Evolutionary conservation across 1,139 yeast genomes (phyloP), one percentile per base, ranked within the genome.

Genomic region (Saccharomyces hybrid): DNA sequence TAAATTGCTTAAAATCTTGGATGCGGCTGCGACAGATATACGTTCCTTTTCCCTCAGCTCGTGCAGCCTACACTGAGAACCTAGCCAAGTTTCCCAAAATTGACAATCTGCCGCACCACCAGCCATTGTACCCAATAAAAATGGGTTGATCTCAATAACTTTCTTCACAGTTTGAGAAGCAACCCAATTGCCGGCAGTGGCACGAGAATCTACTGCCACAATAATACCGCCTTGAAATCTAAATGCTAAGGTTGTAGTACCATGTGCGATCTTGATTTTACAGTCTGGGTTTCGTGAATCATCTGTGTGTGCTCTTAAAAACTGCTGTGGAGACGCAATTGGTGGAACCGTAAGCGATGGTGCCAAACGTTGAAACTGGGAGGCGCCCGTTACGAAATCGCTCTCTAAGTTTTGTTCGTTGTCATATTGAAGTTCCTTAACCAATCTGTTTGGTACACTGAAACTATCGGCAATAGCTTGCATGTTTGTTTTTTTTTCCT

Each of bases 21-120:
- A 88, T 9, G 99, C 99, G 9, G 99, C 97, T 31, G 97, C 96
- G 48, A 91, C 98, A 2, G 96, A 84, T 62, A 93, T 93, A 65
- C 99, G 81, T 72, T 90, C 95, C 74, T 91, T 91, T 72, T 91
- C 95, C 69, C 97, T 82, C 67, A 93, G 79, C 72, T 93, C 99
- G 71, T 91, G 96, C 65, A 93, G 76, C 68, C 99, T 81, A 76
- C 99, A 93, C 74, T 93, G 98, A 23, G 96, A 78, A 61, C 99
- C 99, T 60, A 93, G 79, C 98, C 98, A 93, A 30, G 97, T 89
- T 75, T 93, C 98, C 99, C 99, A 93, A 73, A 79, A 95, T 73
- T 95, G 99, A 78, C 99, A 93, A 75, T 93, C 99, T 28, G 99
- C 99, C 52, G 99, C 99, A 77, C 98, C 98, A 74, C 99, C 99